Conservation (phyloP, 805 yeast species). For the Candida vaughaniae region DNA sequence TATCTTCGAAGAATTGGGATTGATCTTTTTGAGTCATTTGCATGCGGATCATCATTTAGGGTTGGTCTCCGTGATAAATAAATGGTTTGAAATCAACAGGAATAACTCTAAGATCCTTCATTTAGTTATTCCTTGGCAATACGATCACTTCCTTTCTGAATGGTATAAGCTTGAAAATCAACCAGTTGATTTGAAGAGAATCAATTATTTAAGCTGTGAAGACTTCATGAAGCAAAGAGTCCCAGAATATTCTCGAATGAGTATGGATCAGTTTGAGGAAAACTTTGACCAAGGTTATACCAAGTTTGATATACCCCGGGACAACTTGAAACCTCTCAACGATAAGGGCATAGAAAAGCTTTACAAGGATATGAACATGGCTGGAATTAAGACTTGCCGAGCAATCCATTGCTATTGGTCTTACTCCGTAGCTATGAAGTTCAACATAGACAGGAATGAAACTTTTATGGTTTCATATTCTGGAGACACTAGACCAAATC, state of each 20-base stretch:
- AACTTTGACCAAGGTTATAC: constrained; percentile 24
- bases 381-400: constrained; percentile 55
- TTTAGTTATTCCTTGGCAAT: constrained; percentile 75
- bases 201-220: constrained; percentile 61
- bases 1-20: constrained; percentile 58
- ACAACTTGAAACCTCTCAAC: constrained; percentile 27
- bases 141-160: constrained; percentile 63
- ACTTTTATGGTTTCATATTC: constrained; percentile 78
- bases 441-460: constrained; percentile 42
- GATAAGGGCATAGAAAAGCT: constrained; percentile 28
- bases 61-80: constrained; percentile 60
- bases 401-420: constrained; percentile 88
- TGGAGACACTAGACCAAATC: constrained; percentile 91
- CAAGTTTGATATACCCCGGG: constrained; percentile 17
- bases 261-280: constrained; percentile 31
- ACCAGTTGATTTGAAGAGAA: constrained; percentile 34
- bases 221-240: constrained; percentile 42
- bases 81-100: constrained; percentile 56
- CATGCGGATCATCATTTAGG: constrained; percentile 99
- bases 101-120: constrained; percentile 41
- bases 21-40: constrained; percentile 79
- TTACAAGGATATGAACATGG: constrained; percentile 43
- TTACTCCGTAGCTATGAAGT: constrained; percentile 56
- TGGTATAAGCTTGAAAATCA: constrained; percentile 54
- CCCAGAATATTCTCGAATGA: constrained; percentile 28